phyloP scores from a whole-genome alignment of 169 alveolate species.

The Cryptosporidium ubiquitum region DNA sequence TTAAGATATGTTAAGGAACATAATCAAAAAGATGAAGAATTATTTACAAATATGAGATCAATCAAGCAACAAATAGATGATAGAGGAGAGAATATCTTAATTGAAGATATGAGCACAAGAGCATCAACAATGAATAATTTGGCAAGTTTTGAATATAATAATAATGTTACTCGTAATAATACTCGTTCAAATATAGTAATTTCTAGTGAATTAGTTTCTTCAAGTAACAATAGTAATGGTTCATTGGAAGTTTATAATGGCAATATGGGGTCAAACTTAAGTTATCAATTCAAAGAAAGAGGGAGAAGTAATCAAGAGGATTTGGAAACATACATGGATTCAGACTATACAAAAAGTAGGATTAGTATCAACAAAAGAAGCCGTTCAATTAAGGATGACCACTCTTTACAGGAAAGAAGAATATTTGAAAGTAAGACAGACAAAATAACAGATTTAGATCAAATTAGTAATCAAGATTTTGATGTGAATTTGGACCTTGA shows the following conservation, averaged over 20 bases:
- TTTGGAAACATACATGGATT: background rate
- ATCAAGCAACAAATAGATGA: background rate
- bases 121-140: slow-evolving; percentile 31
- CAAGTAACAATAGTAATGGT: background rate
- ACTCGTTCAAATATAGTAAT: background rate
- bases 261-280: background rate
- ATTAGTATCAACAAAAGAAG: too few species aligned
- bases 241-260: background rate
- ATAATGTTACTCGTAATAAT: background rate
- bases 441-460: background rate
- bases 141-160: slow-evolving; percentile 8
- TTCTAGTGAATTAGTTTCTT: too few species aligned
- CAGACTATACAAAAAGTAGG: too few species aligned
- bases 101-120: slow-evolving; percentile 55
- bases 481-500: background rate
- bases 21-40: background rate
- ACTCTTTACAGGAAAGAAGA: background rate
- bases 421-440: background rate
- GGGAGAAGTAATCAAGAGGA: background rate
- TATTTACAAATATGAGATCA: background rate
- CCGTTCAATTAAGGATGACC: background rate
- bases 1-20: slow-evolving; percentile 3
- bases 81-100: background rate
- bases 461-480: background rate
- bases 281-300: too few species aligned